Evolutionary conservation across 139 green algal species (phyloP), one percentile per base, ranked within the genome.

Genomic region (Closterium sp.): DNA sequence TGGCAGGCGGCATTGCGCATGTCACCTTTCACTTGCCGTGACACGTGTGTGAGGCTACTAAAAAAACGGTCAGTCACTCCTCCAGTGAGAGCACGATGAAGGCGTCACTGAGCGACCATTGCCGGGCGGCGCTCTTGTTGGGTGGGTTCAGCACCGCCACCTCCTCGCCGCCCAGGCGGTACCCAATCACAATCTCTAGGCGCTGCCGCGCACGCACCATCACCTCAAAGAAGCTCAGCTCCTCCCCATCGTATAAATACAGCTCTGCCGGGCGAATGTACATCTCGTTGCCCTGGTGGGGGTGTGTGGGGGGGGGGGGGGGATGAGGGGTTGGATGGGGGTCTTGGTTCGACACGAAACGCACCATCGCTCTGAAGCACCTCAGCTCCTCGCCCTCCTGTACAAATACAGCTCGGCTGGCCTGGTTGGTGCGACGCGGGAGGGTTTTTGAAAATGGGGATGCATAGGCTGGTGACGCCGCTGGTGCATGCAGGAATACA

Each of bases 151-250:
- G 42, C 21, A 94, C 73, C 19, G 88, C 73, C 11, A 27, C 38
- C 9, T 89, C 62, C 22, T 70, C 89, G 13, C 6, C 85, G 45
- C 50, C 84, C 28, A 86, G 73, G 7, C 90, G 24, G 79, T 94
- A 95, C 62, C 95, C 95, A 31, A 96, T 93, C 31, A 95, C 32
- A 85, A 96, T 94, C 31, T 96, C 94, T 2, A 31, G n/a, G 4
- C 91, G 90, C 85, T 91, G 28, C 22, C 94, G 88, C 7, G 89
- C 93, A 0, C 95, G 93, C 1, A 79, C 19, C 86, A 96, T 96
- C n/a, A 96, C 85, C 45, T 96, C 95, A 62, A 91, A 96, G 70
- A 96, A 96, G 79, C 27, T 91, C 88, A 89, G 11, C 84, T 92
- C 85, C 34, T 93, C 90, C 4, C 45, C 32, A 31, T 91, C 70